Evolutionary conservation across 2,329 filamentous ascomycete genomes (phyloP).

Genomic region (Arachnomyces sp.): DNA sequence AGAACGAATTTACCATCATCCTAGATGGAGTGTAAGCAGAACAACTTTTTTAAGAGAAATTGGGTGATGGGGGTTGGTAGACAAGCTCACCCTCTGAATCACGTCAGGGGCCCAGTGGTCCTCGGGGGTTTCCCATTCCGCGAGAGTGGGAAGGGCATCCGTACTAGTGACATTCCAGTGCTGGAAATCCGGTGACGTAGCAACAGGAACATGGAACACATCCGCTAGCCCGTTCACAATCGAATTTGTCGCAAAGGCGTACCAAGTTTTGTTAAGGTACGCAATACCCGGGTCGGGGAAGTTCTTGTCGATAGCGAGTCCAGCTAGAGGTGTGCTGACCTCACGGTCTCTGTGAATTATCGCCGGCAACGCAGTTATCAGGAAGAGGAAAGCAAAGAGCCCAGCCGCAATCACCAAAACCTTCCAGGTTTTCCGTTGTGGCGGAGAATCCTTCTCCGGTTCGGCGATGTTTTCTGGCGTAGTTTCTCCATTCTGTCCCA

Average conservation of each 20-base stretch:
- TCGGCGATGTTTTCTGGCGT: not conserved
- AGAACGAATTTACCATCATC: conserved; percentile 45
- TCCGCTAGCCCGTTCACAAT: conserved; percentile 12
- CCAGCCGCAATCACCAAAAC: no score
- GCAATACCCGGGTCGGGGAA: conserved; percentile 25
- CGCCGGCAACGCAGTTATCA: conserved; percentile 1
- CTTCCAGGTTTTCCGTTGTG: not conserved
- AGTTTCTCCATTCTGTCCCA: no score
- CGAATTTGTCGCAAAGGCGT: conserved; percentile 25
- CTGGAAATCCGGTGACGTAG: conserved; percentile 41
- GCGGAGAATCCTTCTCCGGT: not conserved
- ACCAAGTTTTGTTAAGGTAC: conserved; percentile 26
- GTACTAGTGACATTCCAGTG: conserved; percentile 41
- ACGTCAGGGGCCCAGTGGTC: conserved; percentile 58
- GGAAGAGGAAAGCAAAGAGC: not conserved
- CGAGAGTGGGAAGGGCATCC: conserved; percentile 48
- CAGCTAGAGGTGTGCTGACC: conserved; percentile 14
- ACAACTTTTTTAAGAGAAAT: not conserved
- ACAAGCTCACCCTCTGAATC: conserved; percentile 32
- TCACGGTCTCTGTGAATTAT: conserved; percentile 7
- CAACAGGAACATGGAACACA: conserved; percentile 43
- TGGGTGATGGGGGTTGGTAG: not conserved
- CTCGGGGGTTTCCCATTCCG: conserved; percentile 46
- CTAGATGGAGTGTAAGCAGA: conserved; percentile 9
- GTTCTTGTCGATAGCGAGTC: conserved; percentile 17